Base-by-base conservation (phyloP, 1,284 basidiomycete species). In the Sporisorium sorghi region DNA sequence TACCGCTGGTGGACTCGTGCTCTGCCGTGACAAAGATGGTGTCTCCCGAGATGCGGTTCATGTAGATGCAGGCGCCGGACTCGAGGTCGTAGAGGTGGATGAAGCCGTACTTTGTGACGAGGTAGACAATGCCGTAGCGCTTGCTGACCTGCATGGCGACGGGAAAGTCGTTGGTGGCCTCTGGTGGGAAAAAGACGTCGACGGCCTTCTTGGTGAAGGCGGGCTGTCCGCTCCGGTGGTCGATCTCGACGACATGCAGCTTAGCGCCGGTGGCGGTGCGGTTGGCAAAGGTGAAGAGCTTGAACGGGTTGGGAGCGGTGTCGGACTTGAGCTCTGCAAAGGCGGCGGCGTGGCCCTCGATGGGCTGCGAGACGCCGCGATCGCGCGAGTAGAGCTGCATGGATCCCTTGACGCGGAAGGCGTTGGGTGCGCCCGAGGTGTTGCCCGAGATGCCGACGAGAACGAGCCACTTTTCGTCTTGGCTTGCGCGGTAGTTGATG, bases 41-140 rank as follows among this genome's bases (percentile, higher is more conserved):
- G 87, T 99, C 97, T 47, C 97, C 96, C 52, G 94, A 97, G 85
- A 99, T 99, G 75, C 97, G 92, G 89, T 99, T 99, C 97, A 99
- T 99, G 89, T 99, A 99, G 79, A 99, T 91, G 87, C 97, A 99
- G 55, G 94, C 92, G 66, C 96, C 97, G n/a, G 92, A 90, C 86
- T 99, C 97, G 76, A 99, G 90, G 86, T 99, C 97, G 86, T 99
- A 99, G 17, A 99, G 89, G 86, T 99, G 97, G 83, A 99, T 98
- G 87, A 99, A 99, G 53, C 97, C 97, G 85, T 94, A 99, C 86
- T 99, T 99, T 68, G 97, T 99, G 83, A 98, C 93, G 66, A 99
- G 89, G 87, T 97, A 99, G 81, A 97, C 88, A 86, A 99, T 94
- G 50, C 96, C 96, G 86, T 98, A 96, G 83, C 94, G 93, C 86